Percentiles rank a stretch among this genome's conserved stretches.
Evolutionary conservation across 352 stramenopile species (phyloP).

Genomic region (Elongisporangium prolatum): DNA sequence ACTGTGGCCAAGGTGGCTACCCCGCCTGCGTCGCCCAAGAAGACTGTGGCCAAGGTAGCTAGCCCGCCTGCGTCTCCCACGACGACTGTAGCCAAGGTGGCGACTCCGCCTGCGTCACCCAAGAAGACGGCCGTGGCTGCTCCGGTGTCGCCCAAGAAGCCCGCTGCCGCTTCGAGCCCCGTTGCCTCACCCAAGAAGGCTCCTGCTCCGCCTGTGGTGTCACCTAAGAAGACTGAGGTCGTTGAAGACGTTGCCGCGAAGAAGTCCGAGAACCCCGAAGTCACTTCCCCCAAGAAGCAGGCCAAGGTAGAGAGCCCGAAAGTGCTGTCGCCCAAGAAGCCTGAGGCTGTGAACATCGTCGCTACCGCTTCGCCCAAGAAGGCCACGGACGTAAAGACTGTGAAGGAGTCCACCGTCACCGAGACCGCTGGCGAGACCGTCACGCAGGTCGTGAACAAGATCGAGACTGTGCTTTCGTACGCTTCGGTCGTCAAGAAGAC

Average conservation of each 20-base stretch:
- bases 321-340: too few relatives aligned
- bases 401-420: too few relatives aligned
- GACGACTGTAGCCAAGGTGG: too few relatives aligned
- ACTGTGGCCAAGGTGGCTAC: too few relatives aligned
- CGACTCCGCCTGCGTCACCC: constrained; percentile 4
- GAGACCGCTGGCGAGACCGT: too few relatives aligned
- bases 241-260: constrained; percentile 1
- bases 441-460: too few relatives aligned
- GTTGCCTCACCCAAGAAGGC: constrained; percentile 4
- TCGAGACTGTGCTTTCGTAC: too few relatives aligned
- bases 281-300: not conserved
- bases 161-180: not conserved
- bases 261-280: constrained; percentile 3
- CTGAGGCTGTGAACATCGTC: constrained; percentile 1
- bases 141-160: constrained; percentile 10
- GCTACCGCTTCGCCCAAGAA: constrained; percentile 1
- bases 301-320: constrained; percentile 4
- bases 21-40: constrained; percentile 8
- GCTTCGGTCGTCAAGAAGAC: not conserved
- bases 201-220: not conserved
- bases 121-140: constrained; percentile 5
- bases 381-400: too few relatives aligned
- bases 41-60: not conserved
- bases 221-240: constrained; percentile 5
- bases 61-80: constrained; percentile 8